Base-by-base conservation (phyloP, 305 asterid species). In the Salvia sclarea region DNA sequence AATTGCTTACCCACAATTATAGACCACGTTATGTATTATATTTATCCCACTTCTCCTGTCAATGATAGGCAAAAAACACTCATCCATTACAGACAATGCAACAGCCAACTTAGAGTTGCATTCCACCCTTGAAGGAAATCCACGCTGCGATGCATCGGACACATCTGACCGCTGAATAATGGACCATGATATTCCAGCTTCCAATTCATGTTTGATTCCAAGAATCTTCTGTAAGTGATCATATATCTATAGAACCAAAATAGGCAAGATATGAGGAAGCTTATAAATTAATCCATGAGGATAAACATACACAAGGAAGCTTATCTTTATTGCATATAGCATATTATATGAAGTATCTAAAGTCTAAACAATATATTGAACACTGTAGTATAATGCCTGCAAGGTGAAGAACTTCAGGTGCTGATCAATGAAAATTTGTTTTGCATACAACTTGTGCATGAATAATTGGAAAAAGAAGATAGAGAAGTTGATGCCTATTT, bases 1-100 rank as follows among this genome's bases (percentile, higher is more conserved):
- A 57, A 67, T 69, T 68, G 69, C 94, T 87, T 83, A 95, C 99
- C 98, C 92, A 67, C 95, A 88, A 79, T 88, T 95, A 70, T 89
- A 92, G 55, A 89, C 84, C 70, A 86, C 94, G 66, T 84, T 95
- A 49, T 79, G 92, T 52, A 85, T 80, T 63, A 89, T 77, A 79
- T 87, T 87, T 52, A 85, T 86, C 81, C 94, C 92, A 73, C 91
- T 86, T 75, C 88, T 79, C 72, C 95, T 72, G 79, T 89, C 96
- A 69, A 79, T 59, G 65, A 87, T 82, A 66, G 96, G 96, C 75
- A 86, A 57, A 70, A 89, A 85, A 78, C 96, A 89, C 81, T 89
- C 96, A 62, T 89, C 86, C 88, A 89, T 82, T 25, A 87, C 82
- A 55, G 95, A 76, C 56, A 84, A 73, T 20, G 95, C 87, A 62